Evolutionary conservation across 345 rosid genomes (phyloP), one percentile per base, ranked within the genome.

Genomic region (Populus tremula): DNA sequence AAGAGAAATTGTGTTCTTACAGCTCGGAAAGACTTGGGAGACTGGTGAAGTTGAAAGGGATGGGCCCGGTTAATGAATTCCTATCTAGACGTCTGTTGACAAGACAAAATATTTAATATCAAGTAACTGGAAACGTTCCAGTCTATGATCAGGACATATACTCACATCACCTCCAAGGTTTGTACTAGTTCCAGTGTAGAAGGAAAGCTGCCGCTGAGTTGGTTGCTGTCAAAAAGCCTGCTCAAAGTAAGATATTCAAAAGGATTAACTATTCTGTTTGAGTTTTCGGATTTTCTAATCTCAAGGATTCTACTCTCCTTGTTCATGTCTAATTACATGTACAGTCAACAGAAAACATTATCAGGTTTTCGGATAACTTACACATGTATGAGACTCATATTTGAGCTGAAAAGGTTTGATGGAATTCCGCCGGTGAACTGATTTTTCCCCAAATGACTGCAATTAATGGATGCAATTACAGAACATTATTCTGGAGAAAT

Each of bases 151-250:
- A 23, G 20, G 53, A 45, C 50, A 45, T 45, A 69, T 23, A 69
- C 72, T 41, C 72, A 69, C 72, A 69, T n/a, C 54, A 12, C 33
- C 25, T 41, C 35, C 72, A 69, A 69, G 53, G 53, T 17, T 41
- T 21, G 56, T 21, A 41, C 35, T 9, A 20, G 27, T 1, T 41
- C 1, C 31, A 69, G 25, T 45, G 72, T 69, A 2, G 72, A 69
- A 69, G 72, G 72, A 17, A 45, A 0, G 72, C 21, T 69, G 35
- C 72, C 72, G n/a, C 1, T 43, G 11, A 69, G 72, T n/a, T n/a
- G 72, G 45, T 69, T 69, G 56, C 35, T 43, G 33, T 69, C 72
- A 3, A 69, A 69, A 41, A 69, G 53, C 72, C 72, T 69, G 72
- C 71, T 23, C 67, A 63, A 13, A 63, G 29, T 63, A 45, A 13